Evolutionary conservation across 2,329 filamentous ascomycete species (phyloP), one percentile per base, ranked within the genome.

Genomic region (Aspergillus novoparasiticus): DNA sequence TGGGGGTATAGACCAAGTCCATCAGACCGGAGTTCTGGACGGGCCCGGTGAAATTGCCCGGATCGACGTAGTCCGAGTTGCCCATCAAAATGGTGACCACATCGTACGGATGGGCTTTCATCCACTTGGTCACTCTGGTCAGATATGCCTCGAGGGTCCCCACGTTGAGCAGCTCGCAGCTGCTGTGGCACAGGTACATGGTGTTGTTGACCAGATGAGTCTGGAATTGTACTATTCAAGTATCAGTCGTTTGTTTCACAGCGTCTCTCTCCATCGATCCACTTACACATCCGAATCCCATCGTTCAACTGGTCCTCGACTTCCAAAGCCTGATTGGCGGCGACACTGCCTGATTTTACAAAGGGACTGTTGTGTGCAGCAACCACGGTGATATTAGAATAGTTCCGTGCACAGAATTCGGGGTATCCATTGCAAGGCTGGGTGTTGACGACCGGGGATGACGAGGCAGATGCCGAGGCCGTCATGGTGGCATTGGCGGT

Each of bases 1-100:
- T 83, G 0, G 94, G 92, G 6, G 84, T 85, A 78, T 94, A 97
- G 36, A 90, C 84, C 73, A 91, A 92, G 55, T 88, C 84, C 23
- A 86, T 80, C 30, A 97, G 84, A 6, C 93, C 93, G 0, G 90
- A 89, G 59, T 85, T 80, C 74, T 91, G 82, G 67, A 97, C 89
- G 39, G 87, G 88, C 0, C 84, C 84, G 6, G 85, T 87, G 75
- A 92, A 97, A 63, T 85, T 84, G 5, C 76, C 78, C 1, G 90
- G 82, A 5, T 82, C 80, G n/a, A 89, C 88, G 74, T 90, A 91
- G 79, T 93, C 91, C 71, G 87, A 89, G 76, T 97, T 97, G 62
- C 89, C 93, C 57, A 97, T 88, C 21, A 97, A 83, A 67, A 97
- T 89, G 1, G 92, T 94, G 30, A 97, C 86, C 1, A 97, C 91